These are phyloP conservation scores for Fonsecaea pedrosoi DNA, from an alignment of 2,329 filamentous ascomycete genomes.

Conservation along the genomic window DNA sequence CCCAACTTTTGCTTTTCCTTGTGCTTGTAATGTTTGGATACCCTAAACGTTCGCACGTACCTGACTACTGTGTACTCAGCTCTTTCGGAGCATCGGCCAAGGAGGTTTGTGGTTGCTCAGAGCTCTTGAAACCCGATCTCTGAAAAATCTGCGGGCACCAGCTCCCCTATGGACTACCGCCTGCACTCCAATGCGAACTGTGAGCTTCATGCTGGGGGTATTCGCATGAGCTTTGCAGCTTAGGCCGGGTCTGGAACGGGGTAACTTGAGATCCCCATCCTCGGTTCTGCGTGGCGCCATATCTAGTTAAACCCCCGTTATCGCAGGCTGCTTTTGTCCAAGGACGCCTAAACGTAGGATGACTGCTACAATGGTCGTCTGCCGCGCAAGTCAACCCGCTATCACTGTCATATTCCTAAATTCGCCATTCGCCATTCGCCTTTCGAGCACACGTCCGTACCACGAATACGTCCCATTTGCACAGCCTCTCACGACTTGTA, in stretches of 20 bases:
- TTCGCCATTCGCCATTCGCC: neutral
- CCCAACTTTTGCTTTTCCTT: neutral
- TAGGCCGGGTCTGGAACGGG: constrained; percentile 7
- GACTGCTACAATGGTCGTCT: neutral
- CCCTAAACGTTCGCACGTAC: constrained; percentile 12
- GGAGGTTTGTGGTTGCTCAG: neutral
- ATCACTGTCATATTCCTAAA: constrained; percentile 1
- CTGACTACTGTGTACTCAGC: constrained; percentile 3
- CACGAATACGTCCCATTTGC: neutral
- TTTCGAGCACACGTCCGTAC: neutral
- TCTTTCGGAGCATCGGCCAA: neutral
- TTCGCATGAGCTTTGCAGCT: constrained; percentile 9
- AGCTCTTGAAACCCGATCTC: constrained; percentile 4
- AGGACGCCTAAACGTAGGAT: neutral
- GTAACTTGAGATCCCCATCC: constrained; percentile 6
- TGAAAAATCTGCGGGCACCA: constrained; percentile 1
- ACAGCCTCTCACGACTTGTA: neutral
- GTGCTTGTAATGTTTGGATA: neutral
- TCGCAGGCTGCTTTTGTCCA: neutral
- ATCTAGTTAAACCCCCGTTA: neutral
- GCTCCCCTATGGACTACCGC: neutral
- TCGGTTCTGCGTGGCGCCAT: constrained; percentile 16
- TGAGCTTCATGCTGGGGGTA: neutral
- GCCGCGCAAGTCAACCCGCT: neutral
- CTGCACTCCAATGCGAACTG: constrained; percentile 13